Conservation (phyloP, 768 basidiomycete species). For the Symmetrospora coprosmae region DNA sequence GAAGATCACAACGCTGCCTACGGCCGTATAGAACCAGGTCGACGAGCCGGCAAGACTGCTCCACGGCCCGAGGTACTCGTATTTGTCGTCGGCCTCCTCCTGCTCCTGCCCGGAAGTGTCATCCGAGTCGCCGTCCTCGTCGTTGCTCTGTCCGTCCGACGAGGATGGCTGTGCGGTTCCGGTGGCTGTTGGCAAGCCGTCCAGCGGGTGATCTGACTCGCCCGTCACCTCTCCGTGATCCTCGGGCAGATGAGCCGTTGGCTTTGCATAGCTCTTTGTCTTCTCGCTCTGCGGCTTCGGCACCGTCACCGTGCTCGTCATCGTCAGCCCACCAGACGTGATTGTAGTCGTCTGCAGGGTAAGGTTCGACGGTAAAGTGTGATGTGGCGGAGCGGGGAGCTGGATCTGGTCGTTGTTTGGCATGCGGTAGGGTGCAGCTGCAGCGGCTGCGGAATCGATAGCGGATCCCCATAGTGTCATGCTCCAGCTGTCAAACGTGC, state of each 20-base stretch:
- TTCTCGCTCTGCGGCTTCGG: slow-evolving; percentile 12
- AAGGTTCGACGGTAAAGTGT: not conserved
- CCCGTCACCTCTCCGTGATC: slow-evolving; percentile 68
- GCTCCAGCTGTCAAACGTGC: slow-evolving; percentile 73
- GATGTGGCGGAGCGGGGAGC: slow-evolving; percentile 21
- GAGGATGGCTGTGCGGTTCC: no score
- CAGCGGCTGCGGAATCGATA: slow-evolving; percentile 56
- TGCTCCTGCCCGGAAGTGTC: slow-evolving; percentile 54
- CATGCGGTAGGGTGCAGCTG: slow-evolving; percentile 40
- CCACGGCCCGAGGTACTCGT: slow-evolving; percentile 60
- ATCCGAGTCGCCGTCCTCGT: no score
- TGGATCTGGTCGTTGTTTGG: slow-evolving; percentile 21
- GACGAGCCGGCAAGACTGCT: slow-evolving; percentile 56
- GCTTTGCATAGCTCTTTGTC: slow-evolving; percentile 60
- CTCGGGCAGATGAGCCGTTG: slow-evolving; percentile 71
- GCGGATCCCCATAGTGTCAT: slow-evolving; percentile 83
- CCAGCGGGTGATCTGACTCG: slow-evolving; percentile 52
- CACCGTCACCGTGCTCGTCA: not conserved
- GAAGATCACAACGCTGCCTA: slow-evolving; percentile 64
- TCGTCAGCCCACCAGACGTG: not conserved
- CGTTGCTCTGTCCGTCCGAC: no score
- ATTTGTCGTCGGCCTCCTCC: slow-evolving; percentile 38
- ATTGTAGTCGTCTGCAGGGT: not conserved
- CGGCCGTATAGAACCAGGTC: slow-evolving; percentile 79
- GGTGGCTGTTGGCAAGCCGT: no score